A percentile compares a stretch with the other conserved stretches of the same genome.
These are phyloP conservation scores for Naumovozyma baii DNA, from an alignment of 805 yeast genomes.

Conservation along the genomic window DNA sequence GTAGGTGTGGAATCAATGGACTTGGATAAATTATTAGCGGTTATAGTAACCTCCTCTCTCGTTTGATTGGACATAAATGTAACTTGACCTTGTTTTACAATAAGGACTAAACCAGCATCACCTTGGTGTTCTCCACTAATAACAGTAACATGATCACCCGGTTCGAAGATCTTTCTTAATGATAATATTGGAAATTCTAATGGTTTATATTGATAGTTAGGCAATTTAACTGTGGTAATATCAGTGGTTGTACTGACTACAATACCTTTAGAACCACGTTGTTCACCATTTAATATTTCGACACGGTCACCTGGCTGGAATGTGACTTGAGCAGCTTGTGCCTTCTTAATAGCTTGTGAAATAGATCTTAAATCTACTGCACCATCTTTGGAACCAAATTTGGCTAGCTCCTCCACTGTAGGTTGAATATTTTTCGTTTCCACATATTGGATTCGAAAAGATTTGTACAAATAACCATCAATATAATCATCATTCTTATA, in stretches of 20 bases:
- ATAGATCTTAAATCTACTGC: conserved; percentile 82
- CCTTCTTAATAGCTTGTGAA: conserved; percentile 72
- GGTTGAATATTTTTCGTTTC: conserved; percentile 81
- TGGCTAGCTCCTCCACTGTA: conserved; percentile 75
- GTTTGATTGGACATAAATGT: conserved; percentile 86
- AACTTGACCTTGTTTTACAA: conserved; percentile 73
- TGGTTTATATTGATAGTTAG: conserved; percentile 40
- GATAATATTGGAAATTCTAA: conserved; percentile 76
- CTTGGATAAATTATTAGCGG: conserved; percentile 80
- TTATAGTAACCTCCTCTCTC: conserved; percentile 79
- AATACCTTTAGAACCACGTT: conserved; percentile 75
- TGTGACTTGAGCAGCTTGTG: conserved; percentile 42
- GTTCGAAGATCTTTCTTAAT: conserved; percentile 72
- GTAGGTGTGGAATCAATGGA: conserved; percentile 83
- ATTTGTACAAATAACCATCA: conserved; percentile 81
- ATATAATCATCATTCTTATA: conserved; percentile 83
- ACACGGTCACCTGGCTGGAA: conserved; percentile 94
- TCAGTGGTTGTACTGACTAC: conserved; percentile 62
- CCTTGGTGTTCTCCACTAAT: conserved; percentile 85
- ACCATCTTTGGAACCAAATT: conserved; percentile 70
- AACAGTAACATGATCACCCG: conserved; percentile 94
- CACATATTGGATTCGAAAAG: conserved; percentile 71
- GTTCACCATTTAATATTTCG: conserved; percentile 88
- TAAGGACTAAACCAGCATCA: conserved; percentile 89
- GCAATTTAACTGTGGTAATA: conserved; percentile 41